phyloP scores from a whole-genome alignment of 208 protist genomes.

The Leishmania braziliensis region DNA sequence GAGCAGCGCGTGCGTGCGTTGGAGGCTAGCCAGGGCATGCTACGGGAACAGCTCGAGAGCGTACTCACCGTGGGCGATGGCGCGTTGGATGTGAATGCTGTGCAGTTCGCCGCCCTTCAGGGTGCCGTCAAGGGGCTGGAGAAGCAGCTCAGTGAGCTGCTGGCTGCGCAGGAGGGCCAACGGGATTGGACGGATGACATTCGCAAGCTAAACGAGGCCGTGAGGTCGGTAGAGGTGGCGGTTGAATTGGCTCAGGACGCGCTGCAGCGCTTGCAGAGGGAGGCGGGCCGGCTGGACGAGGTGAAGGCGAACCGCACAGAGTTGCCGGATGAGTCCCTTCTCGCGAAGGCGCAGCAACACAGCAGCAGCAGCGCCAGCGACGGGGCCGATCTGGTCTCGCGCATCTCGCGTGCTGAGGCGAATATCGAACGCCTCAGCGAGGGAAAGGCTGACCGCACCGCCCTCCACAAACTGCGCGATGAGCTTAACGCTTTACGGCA shows the following conservation, averaged over 20 bases:
- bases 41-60: conserved; percentile 35
- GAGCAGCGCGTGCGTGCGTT: conserved; percentile 51
- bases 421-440: conserved; percentile 49
- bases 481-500: conserved; percentile 61
- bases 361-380: conserved; percentile 22
- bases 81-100: conserved; percentile 40
- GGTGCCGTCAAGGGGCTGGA: conserved; percentile 58
- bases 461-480: conserved; percentile 74
- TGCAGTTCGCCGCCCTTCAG: conserved; percentile 56
- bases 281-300: conserved; percentile 49
- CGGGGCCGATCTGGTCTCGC: conserved; percentile 35
- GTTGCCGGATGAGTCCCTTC: conserved; percentile 11
- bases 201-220: conserved; percentile 33
- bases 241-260: conserved; percentile 28
- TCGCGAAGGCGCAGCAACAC: not conserved
- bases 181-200: conserved; percentile 62
- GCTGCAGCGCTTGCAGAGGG: conserved; percentile 26
- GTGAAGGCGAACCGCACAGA: conserved; percentile 54
- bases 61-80: conserved; percentile 17
- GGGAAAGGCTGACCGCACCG: conserved; percentile 67
- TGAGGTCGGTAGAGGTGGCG: conserved; percentile 43
- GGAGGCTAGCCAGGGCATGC: conserved; percentile 28
- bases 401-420: conserved; percentile 35
- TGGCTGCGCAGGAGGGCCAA: conserved; percentile 30
- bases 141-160: conserved; percentile 66